Evolutionary conservation across 2,329 filamentous ascomycete genomes (phyloP).

Genomic region (Fusarium sp.): DNA sequence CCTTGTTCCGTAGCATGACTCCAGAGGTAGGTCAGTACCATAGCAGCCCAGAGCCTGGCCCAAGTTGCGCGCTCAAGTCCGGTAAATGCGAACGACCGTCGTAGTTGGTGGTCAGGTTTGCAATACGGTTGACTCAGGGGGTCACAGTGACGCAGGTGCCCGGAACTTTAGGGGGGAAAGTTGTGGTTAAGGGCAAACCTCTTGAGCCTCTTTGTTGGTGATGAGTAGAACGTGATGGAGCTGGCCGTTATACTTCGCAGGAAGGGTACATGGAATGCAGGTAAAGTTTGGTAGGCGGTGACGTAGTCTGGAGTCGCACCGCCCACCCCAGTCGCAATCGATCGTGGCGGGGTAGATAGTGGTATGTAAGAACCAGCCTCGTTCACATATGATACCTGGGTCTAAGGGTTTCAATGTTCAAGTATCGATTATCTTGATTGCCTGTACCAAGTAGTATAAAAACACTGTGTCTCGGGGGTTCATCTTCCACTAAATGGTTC

Average conservation of each 20-base stretch:
- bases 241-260: constrained; percentile 24
- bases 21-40: constrained; percentile 36
- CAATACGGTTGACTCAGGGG: constrained; percentile 2
- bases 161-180: background rate
- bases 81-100: constrained; percentile 20
- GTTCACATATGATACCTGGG: no score
- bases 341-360: constrained; percentile 32
- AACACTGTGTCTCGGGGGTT: background rate
- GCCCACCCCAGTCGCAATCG: constrained; percentile 31
- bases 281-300: constrained; percentile 38
- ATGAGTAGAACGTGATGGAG: constrained; percentile 34
- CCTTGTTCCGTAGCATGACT: constrained; percentile 64
- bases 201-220: constrained; percentile 8
- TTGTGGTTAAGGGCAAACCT: constrained; percentile 5
- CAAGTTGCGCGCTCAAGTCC: constrained; percentile 30
- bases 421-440: no score
- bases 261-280: constrained; percentile 15
- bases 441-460: no score
- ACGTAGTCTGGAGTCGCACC: constrained; percentile 42
- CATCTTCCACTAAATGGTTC: no score
- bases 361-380: no score
- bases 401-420: no score
- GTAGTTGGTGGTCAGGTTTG: constrained; percentile 16
- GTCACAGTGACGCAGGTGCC: background rate
- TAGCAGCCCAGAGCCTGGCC: constrained; percentile 42